These are phyloP conservation scores for Syzygium grande DNA, from an alignment of 345 rosid genomes.

Conservation along the genomic window DNA sequence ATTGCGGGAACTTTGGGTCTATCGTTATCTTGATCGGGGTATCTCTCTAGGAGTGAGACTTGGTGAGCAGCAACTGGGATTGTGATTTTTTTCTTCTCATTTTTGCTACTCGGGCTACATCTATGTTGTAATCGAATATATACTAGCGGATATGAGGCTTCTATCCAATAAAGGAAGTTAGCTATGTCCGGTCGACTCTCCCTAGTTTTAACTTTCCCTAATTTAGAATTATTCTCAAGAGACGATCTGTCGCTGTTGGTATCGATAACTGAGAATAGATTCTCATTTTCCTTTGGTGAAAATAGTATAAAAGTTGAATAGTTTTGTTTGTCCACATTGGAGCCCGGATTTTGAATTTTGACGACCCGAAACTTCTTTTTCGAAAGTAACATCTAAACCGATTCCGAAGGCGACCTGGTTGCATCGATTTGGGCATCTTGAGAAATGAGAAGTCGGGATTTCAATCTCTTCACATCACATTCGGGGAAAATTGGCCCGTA, in stretches of 20 bases:
- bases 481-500: neutral
- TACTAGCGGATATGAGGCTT: neutral
- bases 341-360: neutral
- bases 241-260: neutral
- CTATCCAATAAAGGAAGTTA: neutral
- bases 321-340: neutral
- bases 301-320: neutral
- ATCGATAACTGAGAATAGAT: neutral
- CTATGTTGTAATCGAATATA: neutral
- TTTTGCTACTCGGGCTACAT: neutral
- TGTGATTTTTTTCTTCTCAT: neutral
- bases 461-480: neutral
- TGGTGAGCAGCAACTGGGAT: neutral
- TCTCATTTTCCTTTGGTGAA: neutral
- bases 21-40: neutral
- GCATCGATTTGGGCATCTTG: neutral
- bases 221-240: neutral
- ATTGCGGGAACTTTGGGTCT: neutral
- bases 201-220: neutral
- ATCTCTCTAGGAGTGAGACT: neutral
- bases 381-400: neutral
- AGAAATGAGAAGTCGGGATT: neutral
- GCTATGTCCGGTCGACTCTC: fast-evolving
- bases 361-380: neutral
- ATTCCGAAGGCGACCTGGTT: neutral